These are phyloP conservation scores for Byssoonygena ceratinophila DNA, from an alignment of 2,329 filamentous ascomycete species.

Conservation along the genomic window DNA sequence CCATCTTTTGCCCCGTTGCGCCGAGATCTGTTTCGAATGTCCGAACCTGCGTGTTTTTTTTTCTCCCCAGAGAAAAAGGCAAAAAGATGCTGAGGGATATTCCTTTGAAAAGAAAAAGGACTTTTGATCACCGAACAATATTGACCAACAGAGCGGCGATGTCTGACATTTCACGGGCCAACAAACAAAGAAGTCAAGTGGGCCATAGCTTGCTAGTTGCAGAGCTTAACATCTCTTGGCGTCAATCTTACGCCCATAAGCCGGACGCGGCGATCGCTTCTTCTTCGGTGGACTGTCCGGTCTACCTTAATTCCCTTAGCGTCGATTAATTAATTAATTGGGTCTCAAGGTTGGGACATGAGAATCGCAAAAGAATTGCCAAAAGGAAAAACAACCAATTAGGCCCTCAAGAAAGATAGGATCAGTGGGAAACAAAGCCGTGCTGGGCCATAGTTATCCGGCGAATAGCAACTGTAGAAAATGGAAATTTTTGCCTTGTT, in stretches of 20 bases:
- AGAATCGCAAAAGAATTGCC: no score
- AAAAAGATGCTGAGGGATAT: conserved; percentile 2
- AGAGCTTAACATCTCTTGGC: background rate
- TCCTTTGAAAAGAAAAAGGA: background rate
- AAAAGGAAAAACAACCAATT: no score
- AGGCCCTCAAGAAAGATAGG: no score
- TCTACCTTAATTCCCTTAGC: background rate
- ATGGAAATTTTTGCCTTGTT: background rate
- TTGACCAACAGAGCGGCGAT: no score
- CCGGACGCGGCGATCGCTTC: background rate
- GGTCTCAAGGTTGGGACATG: no score
- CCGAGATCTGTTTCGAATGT: no score
- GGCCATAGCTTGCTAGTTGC: background rate
- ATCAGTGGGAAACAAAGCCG: background rate
- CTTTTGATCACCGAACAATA: background rate
- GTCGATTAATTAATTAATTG: no score
- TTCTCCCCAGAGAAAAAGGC: background rate
- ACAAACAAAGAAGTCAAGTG: background rate
- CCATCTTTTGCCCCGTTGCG: background rate
- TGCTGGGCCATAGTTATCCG: no score
- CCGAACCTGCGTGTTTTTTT: conserved; percentile 1
- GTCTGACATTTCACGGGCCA: no score
- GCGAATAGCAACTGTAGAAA: background rate
- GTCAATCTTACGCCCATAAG: background rate
- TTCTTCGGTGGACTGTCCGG: background rate